Conservation (phyloP, 345 rosid species). For the Eucalyptus guilfoylei region DNA sequence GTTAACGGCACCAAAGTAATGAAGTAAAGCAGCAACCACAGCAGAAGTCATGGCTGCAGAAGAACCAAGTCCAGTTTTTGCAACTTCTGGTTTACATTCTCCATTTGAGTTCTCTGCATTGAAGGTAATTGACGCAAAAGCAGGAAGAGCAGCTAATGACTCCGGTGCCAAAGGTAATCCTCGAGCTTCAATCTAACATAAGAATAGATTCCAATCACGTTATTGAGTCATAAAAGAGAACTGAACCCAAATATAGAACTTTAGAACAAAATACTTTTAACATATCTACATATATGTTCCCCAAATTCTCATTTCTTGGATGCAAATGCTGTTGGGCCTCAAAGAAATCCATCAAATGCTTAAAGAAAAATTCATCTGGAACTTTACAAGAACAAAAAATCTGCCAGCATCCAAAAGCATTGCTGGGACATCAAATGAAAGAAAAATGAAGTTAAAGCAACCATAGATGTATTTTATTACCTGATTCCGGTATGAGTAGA, state of each 20-base stretch:
- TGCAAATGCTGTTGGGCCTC: background rate
- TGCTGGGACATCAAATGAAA: background rate
- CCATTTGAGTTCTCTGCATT: slow-evolving; percentile 53
- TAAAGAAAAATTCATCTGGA: background rate
- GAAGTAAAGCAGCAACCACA: slow-evolving; percentile 81
- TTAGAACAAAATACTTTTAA: background rate
- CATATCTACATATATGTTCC: background rate
- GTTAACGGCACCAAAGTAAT: slow-evolving; percentile 76
- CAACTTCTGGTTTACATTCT: slow-evolving; percentile 86
- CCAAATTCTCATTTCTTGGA: background rate
- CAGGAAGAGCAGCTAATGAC: slow-evolving; percentile 61
- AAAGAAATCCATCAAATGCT: background rate
- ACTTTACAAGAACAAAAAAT: background rate
- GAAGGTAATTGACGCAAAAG: slow-evolving; percentile 81
- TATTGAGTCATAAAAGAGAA: background rate
- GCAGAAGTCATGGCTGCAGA: slow-evolving; percentile 99
- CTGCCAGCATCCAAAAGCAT: background rate
- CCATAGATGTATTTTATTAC: slow-evolving; percentile 19
- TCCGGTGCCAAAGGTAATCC: slow-evolving; percentile 85
- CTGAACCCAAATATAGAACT: background rate
- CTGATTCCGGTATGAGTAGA: slow-evolving; percentile 90
- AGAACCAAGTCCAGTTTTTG: slow-evolving; percentile 97
- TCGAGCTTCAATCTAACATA: slow-evolving; percentile 62
- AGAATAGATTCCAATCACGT: background rate
- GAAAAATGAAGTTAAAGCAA: background rate